These are phyloP conservation scores for Anisogramma anomala DNA, from an alignment of 2,329 filamentous ascomycete genomes.

Conservation along the genomic window DNA sequence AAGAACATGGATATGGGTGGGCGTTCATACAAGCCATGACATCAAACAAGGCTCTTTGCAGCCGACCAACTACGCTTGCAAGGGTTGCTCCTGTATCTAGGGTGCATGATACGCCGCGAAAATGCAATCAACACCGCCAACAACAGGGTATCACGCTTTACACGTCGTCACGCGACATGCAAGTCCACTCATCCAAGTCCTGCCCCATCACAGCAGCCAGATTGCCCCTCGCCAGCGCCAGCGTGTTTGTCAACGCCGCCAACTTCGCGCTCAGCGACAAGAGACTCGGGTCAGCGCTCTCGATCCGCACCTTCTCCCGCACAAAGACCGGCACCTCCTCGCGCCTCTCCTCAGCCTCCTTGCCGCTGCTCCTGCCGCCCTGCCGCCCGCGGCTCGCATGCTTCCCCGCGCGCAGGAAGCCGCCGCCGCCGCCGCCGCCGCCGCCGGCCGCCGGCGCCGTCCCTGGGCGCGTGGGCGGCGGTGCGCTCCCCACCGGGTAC, in stretches of 20 bases:
- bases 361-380: not conserved
- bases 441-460: constrained; percentile 8
- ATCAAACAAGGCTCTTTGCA: not conserved
- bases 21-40: no score
- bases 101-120: not conserved
- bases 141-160: constrained; percentile 9
- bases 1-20: no score
- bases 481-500: constrained; percentile 8
- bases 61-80: not conserved
- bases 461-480: not conserved
- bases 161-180: not conserved
- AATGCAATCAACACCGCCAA: constrained; percentile 10
- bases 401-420: not conserved
- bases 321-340: constrained; percentile 65
- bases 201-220: constrained; percentile 68
- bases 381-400: constrained; percentile 10
- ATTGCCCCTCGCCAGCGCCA: constrained; percentile 58
- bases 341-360: not conserved
- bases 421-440: not conserved
- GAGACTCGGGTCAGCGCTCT: constrained; percentile 78
- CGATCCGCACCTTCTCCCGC: constrained; percentile 77
- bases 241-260: constrained; percentile 60
- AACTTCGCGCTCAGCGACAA: constrained; percentile 78
- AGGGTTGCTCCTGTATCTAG: not conserved
- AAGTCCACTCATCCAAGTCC: constrained; percentile 26